phyloP scores from a whole-genome alignment of 345 rosid genomes.

The Populus pruinosa region DNA sequence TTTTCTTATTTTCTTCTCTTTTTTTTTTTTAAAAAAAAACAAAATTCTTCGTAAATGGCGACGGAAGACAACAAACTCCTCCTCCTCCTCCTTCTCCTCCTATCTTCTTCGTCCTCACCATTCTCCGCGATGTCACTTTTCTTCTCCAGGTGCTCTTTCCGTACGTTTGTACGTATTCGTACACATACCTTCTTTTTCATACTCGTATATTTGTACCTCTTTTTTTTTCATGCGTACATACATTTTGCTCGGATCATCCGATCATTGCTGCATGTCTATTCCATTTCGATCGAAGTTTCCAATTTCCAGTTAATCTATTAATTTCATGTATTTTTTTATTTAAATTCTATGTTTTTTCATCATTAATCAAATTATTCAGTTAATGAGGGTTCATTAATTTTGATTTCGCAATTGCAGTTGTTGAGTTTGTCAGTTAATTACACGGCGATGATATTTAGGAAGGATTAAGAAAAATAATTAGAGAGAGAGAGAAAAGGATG shows the following conservation, averaged over 20 bases:
- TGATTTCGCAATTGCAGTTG: conserved; percentile 1
- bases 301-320: not conserved
- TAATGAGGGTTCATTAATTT: not conserved
- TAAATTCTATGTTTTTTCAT: not conserved
- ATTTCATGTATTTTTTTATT: not conserved
- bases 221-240: not conserved
- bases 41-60: conserved; percentile 25
- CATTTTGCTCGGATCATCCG: conserved; percentile 18
- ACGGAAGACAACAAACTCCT: conserved; percentile 46
- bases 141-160: conserved; percentile 28
- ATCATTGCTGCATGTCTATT: conserved; percentile 13
- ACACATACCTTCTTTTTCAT: not conserved
- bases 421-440: conserved; percentile 5
- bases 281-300: not conserved
- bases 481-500: conserved; percentile 20
- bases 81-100: conserved; percentile 29
- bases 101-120: not conserved
- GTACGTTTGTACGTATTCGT: not conserved
- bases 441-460: conserved; percentile 25
- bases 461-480: conserved; percentile 12
- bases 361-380: not conserved
- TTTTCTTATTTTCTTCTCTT: not conserved
- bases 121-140: not conserved
- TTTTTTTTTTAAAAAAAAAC: not conserved
- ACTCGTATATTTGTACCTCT: not conserved